Evolutionary conservation across 208 protist genomes (phyloP).

Genomic region (Acanthamoeba castellanii): DNA sequence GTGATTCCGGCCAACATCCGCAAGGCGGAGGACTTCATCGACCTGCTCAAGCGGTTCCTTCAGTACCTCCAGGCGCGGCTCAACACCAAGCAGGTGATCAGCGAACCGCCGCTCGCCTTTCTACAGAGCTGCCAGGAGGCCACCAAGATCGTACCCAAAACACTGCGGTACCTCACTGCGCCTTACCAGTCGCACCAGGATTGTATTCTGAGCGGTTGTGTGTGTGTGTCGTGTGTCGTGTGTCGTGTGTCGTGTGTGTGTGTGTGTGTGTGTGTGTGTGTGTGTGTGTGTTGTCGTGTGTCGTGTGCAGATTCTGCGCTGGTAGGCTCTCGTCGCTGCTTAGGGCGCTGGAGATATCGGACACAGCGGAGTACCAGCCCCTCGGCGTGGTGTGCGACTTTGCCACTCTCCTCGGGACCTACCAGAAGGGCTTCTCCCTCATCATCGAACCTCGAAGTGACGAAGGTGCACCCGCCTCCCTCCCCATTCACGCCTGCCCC

Average conservation of each 20-base stretch:
- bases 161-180: constrained; percentile 45
- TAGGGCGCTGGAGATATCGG: constrained; percentile 96
- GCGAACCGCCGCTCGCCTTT: constrained; percentile 79
- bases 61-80: constrained; percentile 93
- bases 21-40: constrained; percentile 96
- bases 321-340: constrained; percentile 96
- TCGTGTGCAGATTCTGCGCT: constrained; percentile 86
- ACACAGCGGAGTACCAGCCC: constrained; percentile 94
- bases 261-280: background rate
- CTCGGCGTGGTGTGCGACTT: constrained; percentile 96
- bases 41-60: constrained; percentile 94
- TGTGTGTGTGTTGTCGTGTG: no score
- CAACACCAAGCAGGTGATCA: constrained; percentile 63
- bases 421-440: constrained; percentile 92
- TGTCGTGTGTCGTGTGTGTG: background rate
- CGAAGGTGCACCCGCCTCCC: background rate
- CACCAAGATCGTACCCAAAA: constrained; percentile 75
- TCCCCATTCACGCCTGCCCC: background rate
- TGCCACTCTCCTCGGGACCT: constrained; percentile 95
- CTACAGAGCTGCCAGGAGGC: constrained; percentile 72
- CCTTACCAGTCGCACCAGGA: background rate
- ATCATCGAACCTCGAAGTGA: constrained; percentile 95
- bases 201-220: background rate
- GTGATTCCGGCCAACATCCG: constrained; percentile 97
- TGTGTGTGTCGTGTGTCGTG: no score